Base-by-base conservation (phyloP, 495 filamentous ascomycete genomes). In the Lentithecium fluviatile region DNA sequence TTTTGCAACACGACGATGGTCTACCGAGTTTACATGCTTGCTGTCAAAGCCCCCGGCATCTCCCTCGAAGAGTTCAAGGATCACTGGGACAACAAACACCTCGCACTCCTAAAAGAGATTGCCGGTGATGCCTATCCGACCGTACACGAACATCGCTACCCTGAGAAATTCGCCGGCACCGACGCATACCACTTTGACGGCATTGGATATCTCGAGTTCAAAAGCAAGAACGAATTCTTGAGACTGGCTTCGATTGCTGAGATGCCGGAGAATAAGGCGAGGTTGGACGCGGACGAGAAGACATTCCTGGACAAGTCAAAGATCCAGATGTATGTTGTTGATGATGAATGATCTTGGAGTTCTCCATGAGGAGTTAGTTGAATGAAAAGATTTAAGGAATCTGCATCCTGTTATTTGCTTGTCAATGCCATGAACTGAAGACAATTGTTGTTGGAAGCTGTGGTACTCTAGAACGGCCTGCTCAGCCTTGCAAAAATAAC, bases 321-420 rank as follows among this genome's bases (percentile, higher is more conserved):
- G 45, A 47, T 47, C 19, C 45, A 47, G 45, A 47, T 47, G 45
- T 47, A 47, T 23, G 19, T 47, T 47, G 45, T 47, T 1, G 45
- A 47, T 47, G 45, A 23, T 24, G 20, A 47, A 32, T 32, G 29
- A 32, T 32, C 29, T 32, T 4, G 4, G 29, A 4, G 10, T 32
- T 32, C 29, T 3, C 10, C 29, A 32, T n/a, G n/a, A n/a, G n/a
- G n/a, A n/a, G n/a, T n/a, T n/a, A n/a, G n/a, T n/a, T n/a, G n/a
- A n/a, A n/a, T n/a, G n/a, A n/a, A n/a, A n/a, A n/a, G n/a, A n/a
- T n/a, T n/a, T n/a, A n/a, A n/a, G n/a, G n/a, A n/a, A n/a, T n/a
- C n/a, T n/a, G n/a, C n/a, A n/a, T n/a, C n/a, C n/a, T n/a, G n/a
- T n/a, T n/a, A n/a, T n/a, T n/a, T n/a, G n/a, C n/a, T n/a, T n/a